Evolutionary conservation across 2,329 filamentous ascomycete genomes (phyloP).

Genomic region (Knufia petricola): DNA sequence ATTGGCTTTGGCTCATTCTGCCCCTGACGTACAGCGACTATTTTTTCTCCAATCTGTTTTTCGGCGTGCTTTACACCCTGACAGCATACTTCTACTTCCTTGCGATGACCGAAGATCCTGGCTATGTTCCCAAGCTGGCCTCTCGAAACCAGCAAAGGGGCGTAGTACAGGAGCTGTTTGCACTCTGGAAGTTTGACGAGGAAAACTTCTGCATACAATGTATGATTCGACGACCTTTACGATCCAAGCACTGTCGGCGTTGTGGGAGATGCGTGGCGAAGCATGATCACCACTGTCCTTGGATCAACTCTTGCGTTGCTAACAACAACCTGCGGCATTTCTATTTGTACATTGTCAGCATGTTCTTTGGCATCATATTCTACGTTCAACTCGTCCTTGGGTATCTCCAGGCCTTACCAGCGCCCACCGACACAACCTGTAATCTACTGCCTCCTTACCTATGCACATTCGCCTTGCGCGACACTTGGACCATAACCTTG

Average conservation of each 20-base stretch:
- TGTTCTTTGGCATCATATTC: constrained; percentile 64
- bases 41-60: constrained; percentile 69
- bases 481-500: constrained; percentile 74
- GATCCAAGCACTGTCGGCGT: constrained; percentile 90
- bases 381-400: constrained; percentile 64
- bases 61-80: constrained; percentile 53
- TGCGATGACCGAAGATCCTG: constrained; percentile 81
- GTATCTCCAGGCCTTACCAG: constrained; percentile 30
- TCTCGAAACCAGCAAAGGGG: constrained; percentile 84
- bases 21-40: constrained; percentile 60
- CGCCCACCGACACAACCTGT: constrained; percentile 40
- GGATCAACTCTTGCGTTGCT: constrained; percentile 94
- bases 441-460: constrained; percentile 64
- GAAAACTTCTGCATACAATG: constrained; percentile 87
- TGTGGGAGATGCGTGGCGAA: constrained; percentile 91
- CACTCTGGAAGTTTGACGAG: constrained; percentile 83
- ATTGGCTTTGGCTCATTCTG: constrained; percentile 66
- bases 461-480: constrained; percentile 67
- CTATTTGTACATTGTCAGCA: constrained; percentile 71
- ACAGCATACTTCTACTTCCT: constrained; percentile 79
- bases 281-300: constrained; percentile 96
- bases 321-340: constrained; percentile 96
- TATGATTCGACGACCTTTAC: constrained; percentile 84
- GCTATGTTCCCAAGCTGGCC: constrained; percentile 81
- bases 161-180: constrained; percentile 77